phyloP scores from a whole-genome alignment of 768 basidiomycete genomes.

The Naganishia vaughanmartiniae region DNA sequence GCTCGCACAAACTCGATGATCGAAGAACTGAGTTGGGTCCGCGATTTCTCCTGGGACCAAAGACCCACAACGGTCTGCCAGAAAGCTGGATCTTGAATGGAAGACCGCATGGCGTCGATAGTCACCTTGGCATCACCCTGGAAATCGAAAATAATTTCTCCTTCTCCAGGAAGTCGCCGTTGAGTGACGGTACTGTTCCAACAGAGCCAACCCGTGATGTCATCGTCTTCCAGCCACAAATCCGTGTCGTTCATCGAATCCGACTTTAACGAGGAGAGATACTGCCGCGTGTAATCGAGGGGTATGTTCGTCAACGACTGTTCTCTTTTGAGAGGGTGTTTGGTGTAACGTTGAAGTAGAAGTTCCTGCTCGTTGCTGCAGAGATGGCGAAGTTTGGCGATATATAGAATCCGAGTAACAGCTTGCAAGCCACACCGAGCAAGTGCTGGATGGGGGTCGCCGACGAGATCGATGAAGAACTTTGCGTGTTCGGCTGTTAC shows the following conservation, averaged over 20 bases:
- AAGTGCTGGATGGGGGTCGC: constrained; percentile 47
- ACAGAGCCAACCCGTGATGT: constrained; percentile 71
- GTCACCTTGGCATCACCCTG: constrained; percentile 60
- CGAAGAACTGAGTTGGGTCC: constrained; percentile 60
- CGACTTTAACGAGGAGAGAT: constrained; percentile 63
- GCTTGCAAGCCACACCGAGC: constrained; percentile 62
- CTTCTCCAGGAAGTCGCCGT: constrained; percentile 41
- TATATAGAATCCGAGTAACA: constrained; percentile 64
- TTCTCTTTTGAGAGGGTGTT: constrained; percentile 65
- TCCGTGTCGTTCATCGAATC: constrained; percentile 48
- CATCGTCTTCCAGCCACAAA: constrained; percentile 60
- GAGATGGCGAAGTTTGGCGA: constrained; percentile 74
- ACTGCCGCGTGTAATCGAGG: constrained; percentile 59
- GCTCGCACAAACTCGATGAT: constrained; percentile 55
- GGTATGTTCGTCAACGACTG: constrained; percentile 58
- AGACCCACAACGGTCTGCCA: constrained; percentile 57
- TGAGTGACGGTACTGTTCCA: constrained; percentile 66
- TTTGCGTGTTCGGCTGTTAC: constrained; percentile 40
- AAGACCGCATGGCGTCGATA: constrained; percentile 59
- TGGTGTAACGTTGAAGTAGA: constrained; percentile 62
- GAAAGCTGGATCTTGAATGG: constrained; percentile 60
- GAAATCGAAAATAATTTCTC: constrained; percentile 55
- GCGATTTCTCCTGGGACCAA: constrained; percentile 78
- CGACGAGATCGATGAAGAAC: constrained; percentile 40
- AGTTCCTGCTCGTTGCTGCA: constrained; percentile 63